phyloP scores from a whole-genome alignment of 2,329 filamentous ascomycete genomes.

The Arthrocladium fulminans region DNA sequence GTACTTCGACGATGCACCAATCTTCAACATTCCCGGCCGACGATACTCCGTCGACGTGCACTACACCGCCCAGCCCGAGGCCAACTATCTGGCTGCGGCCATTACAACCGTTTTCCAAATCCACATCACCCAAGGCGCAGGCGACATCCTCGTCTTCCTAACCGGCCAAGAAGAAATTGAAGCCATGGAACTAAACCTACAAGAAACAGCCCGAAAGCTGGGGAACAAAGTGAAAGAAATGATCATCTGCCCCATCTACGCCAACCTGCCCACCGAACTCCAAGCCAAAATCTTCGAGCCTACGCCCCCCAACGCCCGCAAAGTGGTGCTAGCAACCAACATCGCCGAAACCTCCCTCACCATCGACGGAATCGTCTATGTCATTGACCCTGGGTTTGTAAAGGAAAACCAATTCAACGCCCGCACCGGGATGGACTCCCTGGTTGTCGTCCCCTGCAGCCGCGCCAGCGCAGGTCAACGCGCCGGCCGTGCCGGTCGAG shows the following conservation, averaged over 20 bases:
- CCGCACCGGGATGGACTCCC: slow-evolving; percentile 80
- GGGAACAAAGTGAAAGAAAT: slow-evolving; percentile 77
- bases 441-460: slow-evolving; percentile 85
- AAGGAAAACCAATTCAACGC: slow-evolving; percentile 95
- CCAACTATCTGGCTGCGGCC: slow-evolving; percentile 83
- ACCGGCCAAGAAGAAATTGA: slow-evolving; percentile 97
- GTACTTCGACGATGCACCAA: slow-evolving; percentile 87
- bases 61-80: slow-evolving; percentile 82
- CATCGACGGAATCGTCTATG: slow-evolving; percentile 91
- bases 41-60: slow-evolving; percentile 85
- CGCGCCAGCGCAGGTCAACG: slow-evolving; percentile 88
- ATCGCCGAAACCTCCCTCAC: slow-evolving; percentile 95
- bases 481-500: slow-evolving; percentile 84
- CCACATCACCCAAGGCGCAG: slow-evolving; percentile 71
- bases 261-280: slow-evolving; percentile 80
- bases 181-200: slow-evolving; percentile 70
- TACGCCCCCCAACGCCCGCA: slow-evolving; percentile 73
- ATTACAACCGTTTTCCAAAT: slow-evolving; percentile 95
- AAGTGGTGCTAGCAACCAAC: slow-evolving; percentile 90
- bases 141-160: slow-evolving; percentile 89
- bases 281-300: slow-evolving; percentile 94
- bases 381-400: slow-evolving; percentile 89
- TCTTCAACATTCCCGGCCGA: slow-evolving; percentile 88
- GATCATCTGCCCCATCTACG: slow-evolving; percentile 87
- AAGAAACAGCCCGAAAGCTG: slow-evolving; percentile 78